A percentile compares a stretch with the other conserved stretches of the same genome.
phyloP scores from a whole-genome alignment of 371 early-diverging fungal genomes.

The Haplosporangium sp. region DNA sequence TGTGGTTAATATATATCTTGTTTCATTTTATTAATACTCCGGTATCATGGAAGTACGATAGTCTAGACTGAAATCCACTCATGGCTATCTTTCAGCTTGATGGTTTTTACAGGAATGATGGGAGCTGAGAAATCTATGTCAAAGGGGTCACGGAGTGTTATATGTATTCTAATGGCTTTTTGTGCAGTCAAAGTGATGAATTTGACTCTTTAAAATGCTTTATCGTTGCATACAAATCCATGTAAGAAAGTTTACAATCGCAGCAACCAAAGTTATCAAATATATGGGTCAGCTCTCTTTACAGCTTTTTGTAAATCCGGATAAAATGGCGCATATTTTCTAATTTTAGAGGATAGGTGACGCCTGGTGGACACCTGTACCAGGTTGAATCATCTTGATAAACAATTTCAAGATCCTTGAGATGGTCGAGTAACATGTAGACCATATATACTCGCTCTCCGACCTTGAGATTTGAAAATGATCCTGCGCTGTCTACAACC shows the following conservation, averaged over 20 bases:
- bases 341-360: constrained; percentile 82
- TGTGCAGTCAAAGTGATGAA: too few species aligned
- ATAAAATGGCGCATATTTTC: constrained; percentile 94
- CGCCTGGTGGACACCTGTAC: constrained; percentile 82
- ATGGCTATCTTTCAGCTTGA: too few species aligned
- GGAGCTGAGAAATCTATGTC: too few species aligned
- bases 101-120: too few species aligned
- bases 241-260: background rate
- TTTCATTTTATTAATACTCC: too few species aligned
- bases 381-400: constrained; percentile 80
- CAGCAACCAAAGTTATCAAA: background rate
- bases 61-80: too few species aligned
- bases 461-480: constrained; percentile 87
- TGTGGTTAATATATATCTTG: too few species aligned
- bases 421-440: constrained; percentile 86
- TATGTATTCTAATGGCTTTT: too few species aligned
- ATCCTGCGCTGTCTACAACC: constrained; percentile 95
- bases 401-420: constrained; percentile 77
- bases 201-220: too few species aligned
- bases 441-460: constrained; percentile 87
- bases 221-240: background rate
- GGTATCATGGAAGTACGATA: too few species aligned
- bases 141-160: too few species aligned
- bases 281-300: background rate
- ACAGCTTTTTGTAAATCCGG: constrained; percentile 71